Percentiles rank a stretch among this genome's conserved stretches.
phyloP scores from a whole-genome alignment of 2,329 filamentous ascomycete species.

The Fusarium continuum region DNA sequence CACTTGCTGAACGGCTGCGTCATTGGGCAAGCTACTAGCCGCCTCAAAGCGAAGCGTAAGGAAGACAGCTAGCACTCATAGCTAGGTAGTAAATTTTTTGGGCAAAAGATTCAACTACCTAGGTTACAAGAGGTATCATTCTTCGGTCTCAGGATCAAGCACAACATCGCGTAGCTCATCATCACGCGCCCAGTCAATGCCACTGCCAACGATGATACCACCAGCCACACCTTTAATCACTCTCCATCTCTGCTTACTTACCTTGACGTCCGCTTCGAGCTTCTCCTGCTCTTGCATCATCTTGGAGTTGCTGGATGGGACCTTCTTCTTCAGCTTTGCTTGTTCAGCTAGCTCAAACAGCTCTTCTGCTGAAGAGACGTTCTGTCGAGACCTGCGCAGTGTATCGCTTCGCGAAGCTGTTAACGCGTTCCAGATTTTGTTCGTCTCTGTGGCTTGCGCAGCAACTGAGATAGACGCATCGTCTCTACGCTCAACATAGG shows the following conservation, averaged over 20 bases:
- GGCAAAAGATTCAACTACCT: background rate
- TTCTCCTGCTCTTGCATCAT: conserved; percentile 64
- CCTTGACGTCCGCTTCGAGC: conserved; percentile 67
- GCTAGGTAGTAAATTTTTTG: no score
- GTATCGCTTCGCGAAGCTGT: conserved; percentile 67
- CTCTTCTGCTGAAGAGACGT: conserved; percentile 68
- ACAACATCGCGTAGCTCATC: conserved; percentile 74
- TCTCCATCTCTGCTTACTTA: conserved; percentile 73
- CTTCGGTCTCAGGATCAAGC: conserved; percentile 68
- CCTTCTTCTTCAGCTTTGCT: conserved; percentile 60
- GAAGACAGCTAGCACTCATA: background rate
- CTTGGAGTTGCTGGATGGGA: conserved; percentile 62
- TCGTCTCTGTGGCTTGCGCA: conserved; percentile 63
- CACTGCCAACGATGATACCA: conserved; percentile 81
- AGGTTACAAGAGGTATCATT: conserved; percentile 39
- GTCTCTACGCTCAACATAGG: conserved; percentile 74
- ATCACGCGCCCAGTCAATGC: conserved; percentile 81
- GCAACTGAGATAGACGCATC: conserved; percentile 70
- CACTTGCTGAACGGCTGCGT: background rate
- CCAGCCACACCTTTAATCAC: conserved; percentile 82
- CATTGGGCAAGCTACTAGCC: background rate
- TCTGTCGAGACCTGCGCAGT: conserved; percentile 64
- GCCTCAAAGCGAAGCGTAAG: background rate
- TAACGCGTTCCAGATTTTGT: conserved; percentile 61
- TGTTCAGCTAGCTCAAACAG: conserved; percentile 71